A percentile compares a stretch with the other conserved stretches of the same genome.
Evolutionary conservation across 768 basidiomycete species (phyloP).

Genomic region (Boletus pseudopeckii): DNA sequence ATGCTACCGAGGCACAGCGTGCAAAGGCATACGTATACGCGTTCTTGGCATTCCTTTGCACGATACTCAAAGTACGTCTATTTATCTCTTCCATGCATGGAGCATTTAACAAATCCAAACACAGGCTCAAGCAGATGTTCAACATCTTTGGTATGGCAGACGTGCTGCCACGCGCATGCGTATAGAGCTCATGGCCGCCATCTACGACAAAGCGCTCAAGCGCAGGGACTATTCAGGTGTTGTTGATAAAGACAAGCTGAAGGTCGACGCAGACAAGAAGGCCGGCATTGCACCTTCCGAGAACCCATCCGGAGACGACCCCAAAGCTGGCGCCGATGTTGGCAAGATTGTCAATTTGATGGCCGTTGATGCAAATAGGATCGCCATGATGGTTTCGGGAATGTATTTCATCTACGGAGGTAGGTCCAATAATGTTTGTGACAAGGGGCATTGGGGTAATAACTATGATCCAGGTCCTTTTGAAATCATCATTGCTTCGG

Average conservation of each 20-base stretch:
- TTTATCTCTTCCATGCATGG: not conserved
- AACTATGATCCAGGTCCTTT: conserved; percentile 51
- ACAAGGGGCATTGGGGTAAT: not conserved
- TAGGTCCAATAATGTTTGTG: conserved; percentile 17
- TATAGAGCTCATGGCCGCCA: conserved; percentile 76
- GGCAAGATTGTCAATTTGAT: conserved; percentile 91
- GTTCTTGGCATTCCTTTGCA: conserved; percentile 64
- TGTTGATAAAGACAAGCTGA: conserved; percentile 46
- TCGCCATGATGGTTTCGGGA: conserved; percentile 52
- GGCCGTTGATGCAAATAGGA: conserved; percentile 71
- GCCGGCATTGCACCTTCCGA: conserved; percentile 18
- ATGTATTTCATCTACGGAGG: conserved; percentile 69
- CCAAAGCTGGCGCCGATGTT: conserved; percentile 76
- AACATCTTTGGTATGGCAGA: conserved; percentile 78
- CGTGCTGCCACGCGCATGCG: conserved; percentile 73
- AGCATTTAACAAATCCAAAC: not conserved
- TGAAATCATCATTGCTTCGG: conserved; percentile 67
- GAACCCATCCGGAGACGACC: conserved; percentile 39
- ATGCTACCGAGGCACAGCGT: conserved; percentile 47
- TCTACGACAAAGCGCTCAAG: conserved; percentile 86
- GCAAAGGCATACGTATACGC: conserved; percentile 76
- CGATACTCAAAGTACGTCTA: conserved; percentile 29
- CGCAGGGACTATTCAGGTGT: conserved; percentile 82
- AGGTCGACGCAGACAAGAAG: conserved; percentile 23
- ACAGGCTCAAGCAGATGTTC: conserved; percentile 62